Evolutionary conservation across 2,329 filamentous ascomycete species (phyloP), one percentile per base, ranked within the genome.

Genomic region (Fusarium domesticum): DNA sequence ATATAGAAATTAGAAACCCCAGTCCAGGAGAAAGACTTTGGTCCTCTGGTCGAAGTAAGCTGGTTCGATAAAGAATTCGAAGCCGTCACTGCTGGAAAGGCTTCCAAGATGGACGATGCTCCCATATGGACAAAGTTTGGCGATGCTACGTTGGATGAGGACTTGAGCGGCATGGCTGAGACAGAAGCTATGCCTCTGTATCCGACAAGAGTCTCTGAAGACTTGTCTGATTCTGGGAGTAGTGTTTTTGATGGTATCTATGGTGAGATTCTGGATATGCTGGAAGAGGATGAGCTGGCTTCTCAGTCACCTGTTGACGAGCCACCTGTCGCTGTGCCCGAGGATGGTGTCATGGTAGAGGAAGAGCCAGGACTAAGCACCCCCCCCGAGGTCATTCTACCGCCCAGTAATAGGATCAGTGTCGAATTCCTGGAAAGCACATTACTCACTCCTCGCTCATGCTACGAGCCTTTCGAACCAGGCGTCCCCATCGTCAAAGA

Each of bases 401-500:
- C 38, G 7, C 16, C 36, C 14, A 50, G 43, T 18, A 39, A 14
- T 7, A 37, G 39, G 3, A n/a, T 61, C 17, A 48, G 38, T 15
- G 57, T 66, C 18, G 57, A 60, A n/a, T 20, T 67, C 2, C 63
- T 62, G 1, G 56, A 56, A 28, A 56, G 49, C 16, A 53, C 56
- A 3, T 43, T 67, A 3, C 28, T 63, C 15, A 45, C 54, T 2
- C 64, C 64, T 0, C 54, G 50, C 11, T 66, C 64, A 4, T 54
- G 45, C 35, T 67, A 63, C 40, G 59, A 67, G 12, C 61, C 62
- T 1, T 67, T 67, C 16, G 58, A 64, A 2, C 46, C 59, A 2
- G 59, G 46, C 4, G 47, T 51, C 0, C 57, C 60, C 2, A 38
- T 56, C 4, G 37, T 58, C 11, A 39, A 54, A 2, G 65, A 68